These are phyloP conservation scores for Meripilus lineatus DNA, from an alignment of 1,284 basidiomycete species.

Conservation along the genomic window DNA sequence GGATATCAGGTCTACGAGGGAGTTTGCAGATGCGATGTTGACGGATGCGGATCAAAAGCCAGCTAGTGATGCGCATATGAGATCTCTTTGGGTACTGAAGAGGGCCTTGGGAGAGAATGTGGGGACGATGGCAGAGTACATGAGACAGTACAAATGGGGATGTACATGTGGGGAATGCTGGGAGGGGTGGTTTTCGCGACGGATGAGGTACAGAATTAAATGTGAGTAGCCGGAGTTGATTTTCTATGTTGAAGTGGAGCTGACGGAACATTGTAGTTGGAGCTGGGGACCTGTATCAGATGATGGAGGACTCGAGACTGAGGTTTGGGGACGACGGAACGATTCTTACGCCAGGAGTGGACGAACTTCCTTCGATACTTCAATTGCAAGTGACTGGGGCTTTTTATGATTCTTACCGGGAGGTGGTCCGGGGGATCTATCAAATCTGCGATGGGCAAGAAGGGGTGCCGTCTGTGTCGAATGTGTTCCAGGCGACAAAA, in stretches of 20 bases:
- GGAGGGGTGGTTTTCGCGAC: conserved; percentile 17
- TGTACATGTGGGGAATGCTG: conserved; percentile 19
- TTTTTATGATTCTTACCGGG: too few species aligned
- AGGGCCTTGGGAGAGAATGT: conserved; percentile 9
- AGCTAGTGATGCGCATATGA: conserved; percentile 2
- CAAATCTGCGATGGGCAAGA: too few species aligned
- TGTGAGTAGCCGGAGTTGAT: conserved; percentile 10
- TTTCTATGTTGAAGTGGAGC: background rate
- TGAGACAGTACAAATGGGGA: conserved; percentile 11
- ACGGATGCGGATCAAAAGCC: conserved; percentile 3
- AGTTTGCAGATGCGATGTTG: conserved; percentile 5
- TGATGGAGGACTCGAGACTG: background rate
- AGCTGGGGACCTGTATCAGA: background rate
- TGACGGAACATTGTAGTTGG: background rate
- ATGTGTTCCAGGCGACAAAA: too few species aligned
- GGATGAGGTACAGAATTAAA: conserved; percentile 14
- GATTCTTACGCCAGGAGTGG: background rate
- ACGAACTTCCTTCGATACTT: background rate
- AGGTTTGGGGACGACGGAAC: background rate
- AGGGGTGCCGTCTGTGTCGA: too few species aligned
- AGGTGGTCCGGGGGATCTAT: too few species aligned
- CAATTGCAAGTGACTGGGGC: background rate
- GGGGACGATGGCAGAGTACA: conserved; percentile 8
- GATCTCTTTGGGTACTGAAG: conserved; percentile 8
- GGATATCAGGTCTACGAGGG: conserved; percentile 5